These are phyloP conservation scores for Choiromyces venosus DNA, from an alignment of 495 filamentous ascomycete genomes.

Conservation along the genomic window DNA sequence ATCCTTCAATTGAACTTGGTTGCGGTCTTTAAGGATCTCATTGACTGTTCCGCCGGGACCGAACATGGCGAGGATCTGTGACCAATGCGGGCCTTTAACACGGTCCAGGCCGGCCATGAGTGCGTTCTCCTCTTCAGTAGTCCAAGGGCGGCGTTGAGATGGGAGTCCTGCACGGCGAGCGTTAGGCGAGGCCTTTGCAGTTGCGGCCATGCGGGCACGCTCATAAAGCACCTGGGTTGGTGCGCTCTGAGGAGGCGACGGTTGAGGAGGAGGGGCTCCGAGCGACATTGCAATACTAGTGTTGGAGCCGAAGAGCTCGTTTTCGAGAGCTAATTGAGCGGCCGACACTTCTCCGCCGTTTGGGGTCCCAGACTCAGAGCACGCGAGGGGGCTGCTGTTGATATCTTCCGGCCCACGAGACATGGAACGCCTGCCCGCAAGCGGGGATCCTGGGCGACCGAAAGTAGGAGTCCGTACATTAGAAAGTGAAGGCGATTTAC, in stretches of 20 bases:
- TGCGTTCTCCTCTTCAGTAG: constrained; percentile 82
- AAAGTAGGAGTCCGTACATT: not conserved
- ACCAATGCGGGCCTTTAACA: constrained; percentile 93
- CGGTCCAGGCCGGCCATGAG: constrained; percentile 86
- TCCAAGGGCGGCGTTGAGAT: constrained; percentile 84
- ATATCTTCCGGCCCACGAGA: not conserved
- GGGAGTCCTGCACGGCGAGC: constrained; percentile 69
- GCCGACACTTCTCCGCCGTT: constrained; percentile 7
- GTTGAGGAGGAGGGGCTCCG: constrained; percentile 40
- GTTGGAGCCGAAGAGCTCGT: constrained; percentile 38
- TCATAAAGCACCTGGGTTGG: constrained; percentile 77
- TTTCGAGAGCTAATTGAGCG: constrained; percentile 33
- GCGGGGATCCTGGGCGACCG: not conserved
- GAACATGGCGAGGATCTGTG: constrained; percentile 84
- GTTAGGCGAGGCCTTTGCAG: constrained; percentile 69
- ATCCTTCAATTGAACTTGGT: constrained; percentile 92
- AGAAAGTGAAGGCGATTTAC: not conserved
- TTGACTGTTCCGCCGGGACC: constrained; percentile 76
- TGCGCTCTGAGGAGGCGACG: constrained; percentile 60
- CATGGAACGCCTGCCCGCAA: not conserved
- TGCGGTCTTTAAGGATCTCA: constrained; percentile 82
- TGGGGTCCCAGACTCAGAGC: constrained; percentile 30
- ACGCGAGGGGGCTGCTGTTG: constrained; percentile 5
- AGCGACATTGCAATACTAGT: constrained; percentile 40
- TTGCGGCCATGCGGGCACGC: constrained; percentile 72